Base-by-base conservation (phyloP, 805 yeast genomes). In the Suhomyces kilbournensis region DNA sequence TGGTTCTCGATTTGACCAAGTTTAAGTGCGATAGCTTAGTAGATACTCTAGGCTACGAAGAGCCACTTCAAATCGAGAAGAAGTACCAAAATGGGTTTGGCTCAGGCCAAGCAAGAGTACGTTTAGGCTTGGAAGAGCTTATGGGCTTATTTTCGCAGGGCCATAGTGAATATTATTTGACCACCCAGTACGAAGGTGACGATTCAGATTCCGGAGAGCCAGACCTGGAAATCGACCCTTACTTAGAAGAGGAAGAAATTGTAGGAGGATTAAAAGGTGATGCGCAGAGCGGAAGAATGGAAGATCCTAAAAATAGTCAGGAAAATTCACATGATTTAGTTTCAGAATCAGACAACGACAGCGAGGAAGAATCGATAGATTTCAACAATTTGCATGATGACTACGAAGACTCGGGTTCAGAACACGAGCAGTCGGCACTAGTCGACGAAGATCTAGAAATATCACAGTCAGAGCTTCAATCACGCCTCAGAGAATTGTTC, bases 1-100 rank as follows among this genome's bases (percentile, higher is more conserved):
- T 35, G 19, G 46, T 20, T 14, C n/a, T 49, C 8, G 53, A 51
- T 40, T 6, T 53, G 7, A 23, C n/a, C 28, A 25, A 30, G 8
- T 54, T 54, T n/a, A 20, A 4, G 20, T 44, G 49, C n/a, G 46
- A 43, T 4, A 40, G 63, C 1, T 63, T 84, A 7, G 71, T 55
- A 4, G 62, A 67, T 2, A 69, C 74, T 2, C 66, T 84, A 34
- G 56, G 65, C 3, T 70, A 69, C 44, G 64, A 71, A 8, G 67
- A 59, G 1, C 57, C 54, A 2, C 61, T 86, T 35, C 81, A 84
- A 56, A 83, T 86, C 15, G 93, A 87, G 60, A 76, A 76, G 56
- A 81, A 82, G 59, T 64, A 66, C 12, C 66, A 74, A 43, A 84
- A 84, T 46, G 92, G 92, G 2, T 87, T 81, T 67, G 93, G 93